Evolutionary conservation across 306 rosid species (phyloP), one percentile per base, ranked within the genome.

Genomic region (Quercus berberidifolia): DNA sequence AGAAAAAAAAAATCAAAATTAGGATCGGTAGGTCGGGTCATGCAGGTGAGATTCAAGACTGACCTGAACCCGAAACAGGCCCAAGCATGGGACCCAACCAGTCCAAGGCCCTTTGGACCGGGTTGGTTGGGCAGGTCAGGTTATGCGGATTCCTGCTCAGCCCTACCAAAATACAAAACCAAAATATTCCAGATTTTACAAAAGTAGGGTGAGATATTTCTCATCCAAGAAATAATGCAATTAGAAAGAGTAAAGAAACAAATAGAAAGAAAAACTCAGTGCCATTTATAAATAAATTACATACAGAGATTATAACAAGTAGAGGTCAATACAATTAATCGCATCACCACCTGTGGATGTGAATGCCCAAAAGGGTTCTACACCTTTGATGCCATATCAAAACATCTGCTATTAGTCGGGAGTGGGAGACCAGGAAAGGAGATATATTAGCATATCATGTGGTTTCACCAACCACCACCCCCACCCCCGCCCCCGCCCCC

Each of bases 401-500:
- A 25, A 21, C 21, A 64, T 64, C 70, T 41, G 20, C 6, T 6
- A 30, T n/a, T 30, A 7, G 23, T 18, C 18, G 12, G 71, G 1
- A 30, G n/a, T 3, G 12, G 10, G 67, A 60, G 67, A 60, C 67
- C 67, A 21, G 65, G 30, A 60, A 60, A 60, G 30, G 19, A 7
- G 17, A 26, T 26, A 23, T 26, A 13, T 26, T 64, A 28, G 7
- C 3, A 20, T 11, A 38, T 78, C 43, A 15, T 18, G 35, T 33
- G 62, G 55, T 43, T 25, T 84, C 85, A 83, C 92, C 91, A 87
- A 26, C 87, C 87, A 20, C 81, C 70, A 25, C 65, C 38, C 4
- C 31, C 12, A 26, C 76, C 30, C 1, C 91, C 74, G 0, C 85
- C 82, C 14, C 82, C 69, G 14, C 78, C 78, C 43, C 43, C 43